Conservation (phyloP, 805 yeast genomes). For the Clavispora carvajalis region DNA sequence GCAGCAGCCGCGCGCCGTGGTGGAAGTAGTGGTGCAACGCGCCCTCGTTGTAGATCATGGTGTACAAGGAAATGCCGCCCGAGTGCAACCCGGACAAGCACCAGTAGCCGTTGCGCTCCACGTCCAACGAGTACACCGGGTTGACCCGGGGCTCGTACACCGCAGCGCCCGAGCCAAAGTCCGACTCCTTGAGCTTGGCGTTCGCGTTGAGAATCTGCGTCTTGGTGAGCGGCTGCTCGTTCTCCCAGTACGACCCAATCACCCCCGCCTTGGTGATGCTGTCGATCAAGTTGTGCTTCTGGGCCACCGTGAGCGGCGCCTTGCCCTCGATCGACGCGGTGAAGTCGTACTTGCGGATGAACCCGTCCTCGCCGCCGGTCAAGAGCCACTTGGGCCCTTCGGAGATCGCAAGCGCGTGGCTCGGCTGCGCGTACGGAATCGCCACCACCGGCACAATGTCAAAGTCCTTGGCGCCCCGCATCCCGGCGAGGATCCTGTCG, state of each 20-base stretch:
- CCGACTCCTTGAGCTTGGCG: slow-evolving; percentile 33
- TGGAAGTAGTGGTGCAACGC: slow-evolving; percentile 66
- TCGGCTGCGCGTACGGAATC: slow-evolving; percentile 72
- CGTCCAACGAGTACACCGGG: slow-evolving; percentile 86
- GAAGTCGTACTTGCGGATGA: slow-evolving; percentile 83
- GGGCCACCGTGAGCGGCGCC: slow-evolving; percentile 83
- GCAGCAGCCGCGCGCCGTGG: slow-evolving; percentile 23
- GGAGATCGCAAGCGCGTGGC: slow-evolving; percentile 72
- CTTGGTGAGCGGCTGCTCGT: slow-evolving; percentile 74
- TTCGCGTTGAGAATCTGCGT: slow-evolving; percentile 34
- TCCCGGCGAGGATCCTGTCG: slow-evolving; percentile 34
- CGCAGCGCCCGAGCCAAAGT: slow-evolving; percentile 32
- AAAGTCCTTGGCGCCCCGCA: slow-evolving; percentile 48
- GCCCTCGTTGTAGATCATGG: slow-evolving; percentile 81
- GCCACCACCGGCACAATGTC: slow-evolving; percentile 85
- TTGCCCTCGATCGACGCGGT: slow-evolving; percentile 82
- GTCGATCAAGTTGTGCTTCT: slow-evolving; percentile 83
- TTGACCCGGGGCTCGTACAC: slow-evolving; percentile 59
- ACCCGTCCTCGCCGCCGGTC: slow-evolving; percentile 96
- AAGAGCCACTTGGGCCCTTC: slow-evolving; percentile 81
- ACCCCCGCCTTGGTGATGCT: slow-evolving; percentile 82
- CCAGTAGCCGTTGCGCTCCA: slow-evolving; percentile 79
- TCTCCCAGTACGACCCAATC: slow-evolving; percentile 86
- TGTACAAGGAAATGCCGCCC: slow-evolving; percentile 85
- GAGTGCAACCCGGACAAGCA: slow-evolving; percentile 71